Evolutionary conservation across 2,329 filamentous ascomycete genomes (phyloP), one percentile per base, ranked within the genome.

Genomic region (Curvularia sp.): DNA sequence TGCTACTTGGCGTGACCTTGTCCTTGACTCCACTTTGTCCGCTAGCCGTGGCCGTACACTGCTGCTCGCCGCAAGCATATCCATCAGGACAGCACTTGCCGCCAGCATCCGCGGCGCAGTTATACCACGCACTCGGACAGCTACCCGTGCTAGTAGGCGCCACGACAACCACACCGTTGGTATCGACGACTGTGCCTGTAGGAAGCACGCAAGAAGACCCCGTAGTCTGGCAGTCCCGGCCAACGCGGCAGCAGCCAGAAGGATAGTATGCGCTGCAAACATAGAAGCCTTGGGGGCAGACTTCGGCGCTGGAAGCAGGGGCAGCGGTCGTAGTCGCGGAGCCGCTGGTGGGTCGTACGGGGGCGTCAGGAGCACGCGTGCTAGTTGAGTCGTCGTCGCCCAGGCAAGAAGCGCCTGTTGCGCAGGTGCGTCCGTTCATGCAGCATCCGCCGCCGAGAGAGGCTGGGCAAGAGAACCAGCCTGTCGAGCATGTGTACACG

Each of bases 261-360:
- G 84, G 81, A 58, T 93, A 92, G 59, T 88, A 87, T 1, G 94
- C 94, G 2, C 89, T 86, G 77, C 94, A 98, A 49, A 92, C 89
- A 77, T 98, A 98, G 81, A 93, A 98, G 2, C 93, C 93, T 0
- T 89, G 93, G 0, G 94, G 94, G 68, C 94, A 98, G 67, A 84
- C 71, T 19, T 65, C 63, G 2, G 65, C 62, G n/a, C 4, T 92
- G 91, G 0, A 89, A 92, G 1, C 92, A 91, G 70, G 92, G 96
- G 72, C 46, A 19, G 49, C 55, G 66, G 80, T 73, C 2, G 58
- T 59, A 10, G 46, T 55, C 12, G 80, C 75, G 27, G 78, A 67
- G 21, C 76, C 74, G 60, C 76, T 78, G 1, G 79, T 82, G 1
- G 80, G 79, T 1, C 80, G 74, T 9, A 80, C 71, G 1, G 79